Evolutionary conservation across 208 protist genomes (phyloP).

Genomic region (Leishmania mexicana): DNA sequence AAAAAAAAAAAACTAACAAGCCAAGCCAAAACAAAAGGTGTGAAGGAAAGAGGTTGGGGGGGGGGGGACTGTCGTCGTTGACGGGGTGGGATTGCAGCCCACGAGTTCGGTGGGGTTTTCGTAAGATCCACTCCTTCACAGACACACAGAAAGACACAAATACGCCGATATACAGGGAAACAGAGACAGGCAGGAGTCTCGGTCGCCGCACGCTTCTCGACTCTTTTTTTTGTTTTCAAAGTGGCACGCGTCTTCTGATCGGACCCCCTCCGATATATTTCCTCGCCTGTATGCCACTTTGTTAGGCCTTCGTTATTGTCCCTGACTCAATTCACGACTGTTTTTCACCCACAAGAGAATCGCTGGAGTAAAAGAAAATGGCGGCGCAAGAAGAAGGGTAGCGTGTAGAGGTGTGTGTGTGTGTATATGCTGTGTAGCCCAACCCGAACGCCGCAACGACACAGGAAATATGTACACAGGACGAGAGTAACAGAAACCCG

Average conservation of each 20-base stretch:
- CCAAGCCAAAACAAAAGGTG: not conserved
- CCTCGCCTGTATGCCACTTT: not conserved
- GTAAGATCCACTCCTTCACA: not conserved
- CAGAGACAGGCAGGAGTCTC: not conserved
- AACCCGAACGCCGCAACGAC: too few relatives aligned
- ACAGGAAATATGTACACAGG: too few relatives aligned
- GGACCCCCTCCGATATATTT: too few relatives aligned
- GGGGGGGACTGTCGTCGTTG: not conserved
- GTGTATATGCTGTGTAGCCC: not conserved
- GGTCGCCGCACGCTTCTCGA: not conserved
- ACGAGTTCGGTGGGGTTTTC: not conserved
- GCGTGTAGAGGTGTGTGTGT: not conserved
- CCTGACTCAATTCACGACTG: not conserved
- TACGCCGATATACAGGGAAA: not conserved
- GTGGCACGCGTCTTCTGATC: not conserved
- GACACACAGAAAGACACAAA: not conserved
- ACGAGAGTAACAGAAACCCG: too few relatives aligned
- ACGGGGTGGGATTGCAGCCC: too few relatives aligned
- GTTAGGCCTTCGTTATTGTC: not conserved
- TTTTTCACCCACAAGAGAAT: not conserved
- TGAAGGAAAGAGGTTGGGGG: not conserved
- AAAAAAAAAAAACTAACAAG: too few relatives aligned
- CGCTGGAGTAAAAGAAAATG: not conserved
- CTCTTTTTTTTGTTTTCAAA: not conserved
- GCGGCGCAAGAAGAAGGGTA: not conserved